A percentile compares a stretch with the other conserved stretches of the same genome.
phyloP scores from a whole-genome alignment of 352 stramenopile genomes.

The Phytopythium kandeliae region DNA sequence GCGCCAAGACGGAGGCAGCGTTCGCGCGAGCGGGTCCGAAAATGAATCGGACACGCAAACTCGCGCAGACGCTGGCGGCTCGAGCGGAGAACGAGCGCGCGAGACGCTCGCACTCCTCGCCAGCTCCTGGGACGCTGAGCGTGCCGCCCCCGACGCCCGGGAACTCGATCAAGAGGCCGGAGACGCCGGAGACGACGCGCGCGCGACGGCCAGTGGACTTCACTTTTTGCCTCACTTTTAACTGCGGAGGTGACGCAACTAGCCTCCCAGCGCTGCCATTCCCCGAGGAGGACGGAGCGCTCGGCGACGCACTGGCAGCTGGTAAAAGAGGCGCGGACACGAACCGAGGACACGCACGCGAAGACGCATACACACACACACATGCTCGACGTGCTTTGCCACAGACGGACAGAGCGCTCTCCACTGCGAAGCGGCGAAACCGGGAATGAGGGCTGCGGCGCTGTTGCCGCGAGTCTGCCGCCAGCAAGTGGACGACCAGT shows the following conservation, averaged over 20 bases:
- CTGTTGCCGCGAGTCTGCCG: no score
- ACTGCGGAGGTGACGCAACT: conserved; percentile 48
- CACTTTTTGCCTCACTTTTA: conserved; percentile 72
- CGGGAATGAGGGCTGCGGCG: no score
- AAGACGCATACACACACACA: no score
- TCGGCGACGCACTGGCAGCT: conserved; percentile 42
- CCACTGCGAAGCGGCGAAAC: no score
- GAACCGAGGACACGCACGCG: background rate
- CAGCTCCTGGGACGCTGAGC: conserved; percentile 18
- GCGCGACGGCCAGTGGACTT: conserved; percentile 25
- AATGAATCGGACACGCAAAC: background rate
- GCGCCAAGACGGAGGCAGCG: conserved; percentile 37
- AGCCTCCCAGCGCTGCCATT: conserved; percentile 6
- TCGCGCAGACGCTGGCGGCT: conserved; percentile 25
- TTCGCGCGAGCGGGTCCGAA: conserved; percentile 41
- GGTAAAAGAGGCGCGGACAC: conserved; percentile 54
- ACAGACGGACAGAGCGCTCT: no score
- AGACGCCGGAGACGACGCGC: conserved; percentile 14
- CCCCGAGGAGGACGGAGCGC: conserved; percentile 9
- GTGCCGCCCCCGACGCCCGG: conserved; percentile 7
- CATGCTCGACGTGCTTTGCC: no score
- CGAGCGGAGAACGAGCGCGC: conserved; percentile 6
- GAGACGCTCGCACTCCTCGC: conserved; percentile 20
- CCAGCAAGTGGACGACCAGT: no score
- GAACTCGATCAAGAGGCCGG: conserved; percentile 15